Evolutionary conservation across 2,329 filamentous ascomycete species (phyloP), one percentile per base, ranked within the genome.

Genomic region (Coniella vitis): DNA sequence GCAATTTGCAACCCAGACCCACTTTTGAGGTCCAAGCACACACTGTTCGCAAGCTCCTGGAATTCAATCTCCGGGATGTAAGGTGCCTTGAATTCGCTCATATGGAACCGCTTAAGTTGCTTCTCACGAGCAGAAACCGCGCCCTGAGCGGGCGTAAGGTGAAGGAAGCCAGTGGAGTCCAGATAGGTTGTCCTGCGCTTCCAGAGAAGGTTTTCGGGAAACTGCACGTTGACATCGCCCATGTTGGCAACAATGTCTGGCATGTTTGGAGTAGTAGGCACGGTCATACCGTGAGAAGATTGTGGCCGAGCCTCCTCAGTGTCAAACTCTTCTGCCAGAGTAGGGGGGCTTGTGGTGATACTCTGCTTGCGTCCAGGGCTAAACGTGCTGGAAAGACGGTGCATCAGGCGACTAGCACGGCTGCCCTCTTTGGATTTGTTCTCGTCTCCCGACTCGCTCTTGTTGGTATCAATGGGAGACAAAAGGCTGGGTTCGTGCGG

Each of bases 121-220:
- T 68, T 73, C 64, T 81, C 70, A 66, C 78, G 68, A 38, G 57
- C 56, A 32, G 64, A 63, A 29, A 61, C 57, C 17, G 61, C 79
- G 17, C 81, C 77, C 54, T 82, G 81, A 16, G 84, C 78, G 8
- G 83, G 76, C 37, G 84, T 87, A 54, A 98, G 76, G 50, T 95
- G 83, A 35, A 98, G 71, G 66, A 86, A 90, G 16, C 91, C 93
- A 52, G 86, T 76, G 8, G 83, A 81, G 64, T 97, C 90, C 49
- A 98, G 80, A 55, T 85, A 85, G 68, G 96, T 83, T 60, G 85
- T 90, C 52, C 93, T 83, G 47, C 91, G 86, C 71, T 97, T 98
- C 93, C 93, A 98, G 12, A 98, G 76, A 40, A 98, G 75, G 47
- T 89, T 95, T 63, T 97, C 91, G 0, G 93, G 93, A 63, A 98